Percentiles rank a stretch among this genome's conserved stretches.
phyloP scores from a whole-genome alignment of 179 eudicot species.

The Carnegiea gigantea region DNA sequence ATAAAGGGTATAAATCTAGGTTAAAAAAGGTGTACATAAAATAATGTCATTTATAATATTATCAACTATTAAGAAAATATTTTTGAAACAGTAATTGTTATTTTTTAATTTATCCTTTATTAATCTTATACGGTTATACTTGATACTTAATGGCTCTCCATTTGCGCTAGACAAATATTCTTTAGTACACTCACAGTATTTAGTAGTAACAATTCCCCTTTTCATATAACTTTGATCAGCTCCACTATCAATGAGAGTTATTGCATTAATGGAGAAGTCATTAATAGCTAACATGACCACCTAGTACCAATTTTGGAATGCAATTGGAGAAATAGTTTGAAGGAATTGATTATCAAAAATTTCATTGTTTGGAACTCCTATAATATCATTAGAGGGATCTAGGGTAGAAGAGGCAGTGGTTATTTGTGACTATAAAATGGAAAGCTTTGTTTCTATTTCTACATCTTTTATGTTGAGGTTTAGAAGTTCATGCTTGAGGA shows the following conservation, averaged over 20 bases:
- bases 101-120: neutral
- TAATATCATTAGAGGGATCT: neutral
- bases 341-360: neutral
- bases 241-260: neutral
- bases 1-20: neutral
- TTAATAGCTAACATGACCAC: neutral
- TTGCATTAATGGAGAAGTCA: neutral
- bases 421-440: neutral
- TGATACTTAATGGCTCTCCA: neutral
- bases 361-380: neutral
- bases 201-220: neutral
- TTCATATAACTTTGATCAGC: neutral
- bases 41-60: neutral
- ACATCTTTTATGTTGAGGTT: neutral
- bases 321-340: neutral
- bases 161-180: neutral
- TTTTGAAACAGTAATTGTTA: neutral
- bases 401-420: neutral
- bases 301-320: neutral
- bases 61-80: neutral
- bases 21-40: neutral
- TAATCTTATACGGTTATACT: neutral
- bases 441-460: neutral
- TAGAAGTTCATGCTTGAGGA: neutral
- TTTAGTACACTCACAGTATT: neutral